These are phyloP conservation scores for Trametes cinnabarina DNA, from an alignment of 768 basidiomycete species.

Conservation along the genomic window DNA sequence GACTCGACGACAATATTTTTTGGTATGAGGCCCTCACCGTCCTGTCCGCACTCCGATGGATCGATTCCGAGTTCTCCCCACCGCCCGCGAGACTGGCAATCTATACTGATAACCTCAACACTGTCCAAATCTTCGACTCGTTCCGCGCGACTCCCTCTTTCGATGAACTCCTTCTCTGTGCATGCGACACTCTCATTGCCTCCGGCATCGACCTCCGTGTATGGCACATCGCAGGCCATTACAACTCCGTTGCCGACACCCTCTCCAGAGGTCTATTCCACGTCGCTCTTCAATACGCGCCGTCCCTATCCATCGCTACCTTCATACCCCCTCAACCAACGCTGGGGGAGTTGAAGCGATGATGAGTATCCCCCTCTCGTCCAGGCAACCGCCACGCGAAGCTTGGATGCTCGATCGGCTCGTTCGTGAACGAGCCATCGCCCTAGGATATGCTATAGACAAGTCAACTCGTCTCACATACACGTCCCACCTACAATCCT, in stretches of 20 bases:
- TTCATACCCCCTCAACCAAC: slow-evolving; percentile 22
- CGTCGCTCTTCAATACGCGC: no score
- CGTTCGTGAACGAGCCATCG: slow-evolving; percentile 31
- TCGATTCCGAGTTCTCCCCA: background rate
- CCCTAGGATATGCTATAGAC: slow-evolving; percentile 33
- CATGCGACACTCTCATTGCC: background rate
- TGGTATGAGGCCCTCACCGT: slow-evolving; percentile 9
- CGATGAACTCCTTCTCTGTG: background rate
- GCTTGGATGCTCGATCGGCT: slow-evolving; percentile 38
- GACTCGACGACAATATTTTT: slow-evolving; percentile 9
- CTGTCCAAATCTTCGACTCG: slow-evolving; percentile 27
- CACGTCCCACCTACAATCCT: slow-evolving; percentile 37
- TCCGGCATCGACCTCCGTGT: background rate
- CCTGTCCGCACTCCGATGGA: background rate
- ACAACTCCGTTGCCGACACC: no score
- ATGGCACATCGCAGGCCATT: no score
- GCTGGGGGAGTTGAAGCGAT: slow-evolving; percentile 26
- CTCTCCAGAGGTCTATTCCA: no score
- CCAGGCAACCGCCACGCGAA: slow-evolving; percentile 33
- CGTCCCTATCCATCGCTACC: background rate
- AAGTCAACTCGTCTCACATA: slow-evolving; percentile 26
- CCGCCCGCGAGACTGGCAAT: background rate
- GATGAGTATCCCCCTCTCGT: slow-evolving; percentile 5
- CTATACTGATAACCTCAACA: slow-evolving; percentile 27
- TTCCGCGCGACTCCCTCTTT: slow-evolving; percentile 13